phyloP scores from a whole-genome alignment of 352 stramenopile species.

The Peronospora destructor region DNA sequence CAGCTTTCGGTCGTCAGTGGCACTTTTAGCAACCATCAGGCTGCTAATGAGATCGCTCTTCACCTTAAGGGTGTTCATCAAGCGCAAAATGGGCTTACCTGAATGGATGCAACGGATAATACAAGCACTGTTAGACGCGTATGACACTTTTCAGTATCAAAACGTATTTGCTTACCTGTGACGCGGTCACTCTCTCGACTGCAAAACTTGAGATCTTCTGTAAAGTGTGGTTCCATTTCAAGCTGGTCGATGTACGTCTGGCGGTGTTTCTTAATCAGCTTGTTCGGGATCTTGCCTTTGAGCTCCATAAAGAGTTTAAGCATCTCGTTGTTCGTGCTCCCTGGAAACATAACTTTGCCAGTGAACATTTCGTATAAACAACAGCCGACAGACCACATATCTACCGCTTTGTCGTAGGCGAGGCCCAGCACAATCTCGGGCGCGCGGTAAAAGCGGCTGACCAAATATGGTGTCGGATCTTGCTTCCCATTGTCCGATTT shows the following conservation, averaged over 20 bases:
- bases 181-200: constrained; percentile 77
- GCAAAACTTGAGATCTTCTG: constrained; percentile 79
- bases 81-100: constrained; percentile 69
- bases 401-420: constrained; percentile 91
- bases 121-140: not conserved
- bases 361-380: constrained; percentile 98
- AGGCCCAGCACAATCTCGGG: constrained; percentile 91
- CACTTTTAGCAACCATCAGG: constrained; percentile 54
- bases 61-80: constrained; percentile 58
- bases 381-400: constrained; percentile 97
- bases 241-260: constrained; percentile 74
- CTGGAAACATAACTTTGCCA: constrained; percentile 95
- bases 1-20: constrained; percentile 57
- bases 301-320: constrained; percentile 95
- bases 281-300: constrained; percentile 85
- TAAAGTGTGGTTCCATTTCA: constrained; percentile 83
- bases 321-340: constrained; percentile 97
- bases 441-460: constrained; percentile 98
- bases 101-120: constrained; percentile 1
- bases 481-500: constrained; percentile 87
- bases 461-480: constrained; percentile 95
- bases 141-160: not conserved
- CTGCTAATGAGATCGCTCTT: constrained; percentile 51
- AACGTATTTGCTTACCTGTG: constrained; percentile 42
- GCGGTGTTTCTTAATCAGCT: constrained; percentile 80